Conservation (phyloP, 2,329 filamentous ascomycete genomes). For the Phyllosticta citrichinensis region DNA sequence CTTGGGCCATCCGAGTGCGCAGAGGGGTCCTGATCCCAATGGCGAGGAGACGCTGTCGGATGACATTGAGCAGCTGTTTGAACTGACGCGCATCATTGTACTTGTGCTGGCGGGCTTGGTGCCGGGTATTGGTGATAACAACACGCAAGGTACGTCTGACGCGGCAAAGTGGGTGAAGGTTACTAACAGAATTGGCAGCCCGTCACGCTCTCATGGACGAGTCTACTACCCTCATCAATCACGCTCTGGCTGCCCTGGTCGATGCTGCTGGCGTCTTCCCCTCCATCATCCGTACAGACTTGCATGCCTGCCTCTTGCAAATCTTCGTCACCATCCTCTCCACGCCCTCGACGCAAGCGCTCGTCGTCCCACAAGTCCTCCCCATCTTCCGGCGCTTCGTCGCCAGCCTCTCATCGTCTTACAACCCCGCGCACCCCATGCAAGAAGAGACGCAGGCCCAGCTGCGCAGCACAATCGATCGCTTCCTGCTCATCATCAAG, state of each 20-base stretch:
- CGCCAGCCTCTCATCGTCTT: constrained; percentile 51
- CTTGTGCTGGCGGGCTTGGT: constrained; percentile 80
- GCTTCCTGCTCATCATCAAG: constrained; percentile 71
- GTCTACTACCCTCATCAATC: constrained; percentile 67
- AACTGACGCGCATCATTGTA: constrained; percentile 91
- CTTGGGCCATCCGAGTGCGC: constrained; percentile 81
- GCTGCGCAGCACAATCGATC: constrained; percentile 69
- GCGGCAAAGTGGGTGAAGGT: too few relatives aligned
- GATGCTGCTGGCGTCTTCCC: constrained; percentile 95
- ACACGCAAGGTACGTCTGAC: constrained; percentile 20
- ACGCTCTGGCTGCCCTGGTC: constrained; percentile 77
- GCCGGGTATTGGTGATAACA: constrained; percentile 62
- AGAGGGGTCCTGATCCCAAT: constrained; percentile 36
- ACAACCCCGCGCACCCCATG: constrained; percentile 20
- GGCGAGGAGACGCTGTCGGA: constrained; percentile 74
- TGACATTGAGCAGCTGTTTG: constrained; percentile 96
- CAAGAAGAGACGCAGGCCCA: constrained; percentile 52
- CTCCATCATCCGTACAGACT: constrained; percentile 87
- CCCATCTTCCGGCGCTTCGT: constrained; percentile 90
- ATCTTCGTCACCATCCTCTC: constrained; percentile 91
- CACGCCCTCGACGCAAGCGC: constrained; percentile 75
- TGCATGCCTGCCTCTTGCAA: constrained; percentile 93
- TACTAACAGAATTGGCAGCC: constrained; percentile 43
- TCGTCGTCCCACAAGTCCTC: constrained; percentile 80
- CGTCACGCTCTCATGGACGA: constrained; percentile 80